Base-by-base conservation (phyloP, 148 eudicot species). In the Linanthus parryae region DNA sequence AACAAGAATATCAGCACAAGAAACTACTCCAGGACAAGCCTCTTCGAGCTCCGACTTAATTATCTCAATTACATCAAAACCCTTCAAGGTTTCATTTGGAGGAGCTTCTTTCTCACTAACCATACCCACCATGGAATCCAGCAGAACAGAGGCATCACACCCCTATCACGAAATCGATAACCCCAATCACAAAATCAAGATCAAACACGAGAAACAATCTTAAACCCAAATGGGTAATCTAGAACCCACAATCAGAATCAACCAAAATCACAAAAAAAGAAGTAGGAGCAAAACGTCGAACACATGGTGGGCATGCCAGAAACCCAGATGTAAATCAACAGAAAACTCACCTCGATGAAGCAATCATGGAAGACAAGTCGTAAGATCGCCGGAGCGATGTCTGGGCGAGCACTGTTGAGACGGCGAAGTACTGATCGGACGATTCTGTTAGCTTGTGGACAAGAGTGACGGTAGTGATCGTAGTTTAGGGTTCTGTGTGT, bases 331-430 rank as follows among this genome's bases (percentile, higher is more conserved):
- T 9, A 43, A 24, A 3, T 19, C 37, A 25, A 42, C 12, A 37
- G 44, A 50, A 22, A 34, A 27, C 30, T 26, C n/a, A 79, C 84
- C 81, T 69, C 56, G 20, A 79, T 62, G 63, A 80, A 80, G 66
- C 85, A 80, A 58, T 80, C 85, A 37, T 78, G 88, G 61, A 82
- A 82, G n/a, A 67, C 67, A 19, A 82, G 73, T n/a, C 84, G 70
- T 56, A 82, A 60, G 21, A 82, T 57, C 3, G 77, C 60, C 23
- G 84, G 84, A 48, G 73, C 68, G 12, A 65, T 34, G 40, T 59
- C 55, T 2, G 72, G 52, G 10, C 56, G 58, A 14, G 8, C 35
- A 7, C 29, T 17, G 19, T 66, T 31, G 16, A 72, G 48, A 5
- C n/a, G 44, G n/a, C 54, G 71, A 64, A 75, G 45, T 20, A 58